A percentile compares a stretch with the other conserved stretches of the same genome.
phyloP scores from a whole-genome alignment of 2,329 filamentous ascomycete species.

The Calycina marina region DNA sequence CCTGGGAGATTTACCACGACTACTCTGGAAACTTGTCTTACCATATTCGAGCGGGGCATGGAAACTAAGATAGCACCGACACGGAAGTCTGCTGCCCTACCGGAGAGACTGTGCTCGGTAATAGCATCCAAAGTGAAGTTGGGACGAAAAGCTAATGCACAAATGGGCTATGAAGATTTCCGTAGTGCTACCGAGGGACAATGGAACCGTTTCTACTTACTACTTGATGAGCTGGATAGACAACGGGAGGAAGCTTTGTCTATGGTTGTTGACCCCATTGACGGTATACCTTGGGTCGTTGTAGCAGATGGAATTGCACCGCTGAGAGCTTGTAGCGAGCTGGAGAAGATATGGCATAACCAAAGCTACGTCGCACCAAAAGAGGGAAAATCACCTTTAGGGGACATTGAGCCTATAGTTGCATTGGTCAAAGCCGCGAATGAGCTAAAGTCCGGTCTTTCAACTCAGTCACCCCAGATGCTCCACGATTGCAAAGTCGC shows the following conservation, averaged over 20 bases:
- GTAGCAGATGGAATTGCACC: slow-evolving; percentile 70
- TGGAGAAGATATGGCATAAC: slow-evolving; percentile 68
- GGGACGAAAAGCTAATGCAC: slow-evolving; percentile 43
- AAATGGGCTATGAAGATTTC: slow-evolving; percentile 64
- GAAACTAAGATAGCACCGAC: slow-evolving; percentile 27
- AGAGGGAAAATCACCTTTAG: slow-evolving; percentile 22
- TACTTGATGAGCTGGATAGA: slow-evolving; percentile 75
- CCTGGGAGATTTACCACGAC: slow-evolving; percentile 70
- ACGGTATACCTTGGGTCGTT: slow-evolving; percentile 68
- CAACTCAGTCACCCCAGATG: slow-evolving; percentile 53
- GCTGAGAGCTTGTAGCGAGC: slow-evolving; percentile 61
- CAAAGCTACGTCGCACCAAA: neutral
- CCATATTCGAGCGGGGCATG: slow-evolving; percentile 61
- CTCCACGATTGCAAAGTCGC: slow-evolving; percentile 52
- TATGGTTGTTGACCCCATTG: slow-evolving; percentile 55
- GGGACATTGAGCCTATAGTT: slow-evolving; percentile 40
- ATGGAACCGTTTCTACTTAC: slow-evolving; percentile 80
- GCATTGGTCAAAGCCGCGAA: slow-evolving; percentile 55
- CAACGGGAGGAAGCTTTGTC: slow-evolving; percentile 71
- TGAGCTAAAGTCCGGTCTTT: slow-evolving; percentile 55
- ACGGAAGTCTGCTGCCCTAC: slow-evolving; percentile 40
- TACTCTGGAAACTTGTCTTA: slow-evolving; percentile 70
- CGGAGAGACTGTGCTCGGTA: slow-evolving; percentile 62
- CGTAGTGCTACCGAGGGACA: slow-evolving; percentile 61
- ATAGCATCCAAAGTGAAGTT: slow-evolving; percentile 56